Conservation (phyloP, 139 green algal genomes). For the Haematococcus sp. region DNA sequence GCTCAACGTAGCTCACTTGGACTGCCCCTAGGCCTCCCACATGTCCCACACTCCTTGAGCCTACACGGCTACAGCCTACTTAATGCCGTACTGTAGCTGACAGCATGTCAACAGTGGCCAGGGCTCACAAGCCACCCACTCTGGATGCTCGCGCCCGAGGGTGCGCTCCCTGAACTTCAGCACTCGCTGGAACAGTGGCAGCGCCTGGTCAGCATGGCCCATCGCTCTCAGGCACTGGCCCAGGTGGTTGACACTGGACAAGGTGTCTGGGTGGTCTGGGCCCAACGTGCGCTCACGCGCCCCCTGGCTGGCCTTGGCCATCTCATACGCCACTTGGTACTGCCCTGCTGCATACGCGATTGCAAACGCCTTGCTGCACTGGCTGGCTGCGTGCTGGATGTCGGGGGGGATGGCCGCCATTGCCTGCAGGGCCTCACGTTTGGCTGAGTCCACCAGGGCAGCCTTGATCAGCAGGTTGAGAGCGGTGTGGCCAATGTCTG, state of each 20-base stretch:
- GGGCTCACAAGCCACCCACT: no score
- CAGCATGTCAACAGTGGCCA: no score
- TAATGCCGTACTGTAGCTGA: no score
- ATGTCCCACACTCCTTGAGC: no score
- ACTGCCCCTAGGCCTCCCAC: no score
- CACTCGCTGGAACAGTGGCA: constrained; percentile 6
- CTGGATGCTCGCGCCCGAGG: background rate
- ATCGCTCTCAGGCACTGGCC: background rate
- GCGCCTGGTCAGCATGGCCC: background rate
- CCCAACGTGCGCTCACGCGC: constrained; percentile 11
- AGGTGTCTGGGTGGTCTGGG: constrained; percentile 9
- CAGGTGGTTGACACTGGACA: constrained; percentile 14
- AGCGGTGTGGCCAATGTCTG: constrained; percentile 1
- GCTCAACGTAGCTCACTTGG: no score
- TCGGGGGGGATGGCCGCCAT: background rate
- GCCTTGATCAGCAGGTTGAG: constrained; percentile 13
- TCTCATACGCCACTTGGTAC: no score
- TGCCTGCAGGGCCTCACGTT: background rate
- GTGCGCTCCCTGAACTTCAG: constrained; percentile 2
- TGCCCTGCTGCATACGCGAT: no score
- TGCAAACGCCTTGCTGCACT: no score
- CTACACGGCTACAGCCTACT: no score
- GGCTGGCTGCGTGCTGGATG: no score
- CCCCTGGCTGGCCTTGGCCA: background rate
- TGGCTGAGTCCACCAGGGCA: constrained; percentile 2